A percentile compares a stretch with the other conserved stretches of the same genome.
These are phyloP conservation scores for Zygosaccharomyces sapae DNA, from an alignment of 1,139 yeast genomes.

Conservation along the genomic window DNA sequence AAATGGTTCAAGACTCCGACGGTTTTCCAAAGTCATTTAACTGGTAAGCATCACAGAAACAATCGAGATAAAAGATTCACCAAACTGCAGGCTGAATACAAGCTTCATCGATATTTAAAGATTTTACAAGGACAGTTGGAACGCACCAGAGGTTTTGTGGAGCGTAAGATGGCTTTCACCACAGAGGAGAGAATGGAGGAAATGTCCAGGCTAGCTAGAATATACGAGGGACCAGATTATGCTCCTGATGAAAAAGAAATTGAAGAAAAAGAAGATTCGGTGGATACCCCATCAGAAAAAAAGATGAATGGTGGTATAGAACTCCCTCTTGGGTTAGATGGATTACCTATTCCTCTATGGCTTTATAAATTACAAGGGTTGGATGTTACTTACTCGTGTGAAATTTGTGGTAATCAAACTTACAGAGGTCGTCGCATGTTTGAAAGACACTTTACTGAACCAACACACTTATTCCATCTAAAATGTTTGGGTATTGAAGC, in stretches of 20 bases:
- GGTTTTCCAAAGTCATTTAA: slow-evolving; percentile 65
- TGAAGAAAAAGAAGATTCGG: slow-evolving; percentile 14
- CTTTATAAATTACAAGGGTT: slow-evolving; percentile 84
- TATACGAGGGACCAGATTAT: slow-evolving; percentile 33
- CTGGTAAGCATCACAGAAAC: slow-evolving; percentile 73
- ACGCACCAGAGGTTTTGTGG: slow-evolving; percentile 57
- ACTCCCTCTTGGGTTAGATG: slow-evolving; percentile 82
- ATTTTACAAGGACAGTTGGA: slow-evolving; percentile 23
- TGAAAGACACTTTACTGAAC: slow-evolving; percentile 67
- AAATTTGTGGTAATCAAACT: slow-evolving; percentile 73
- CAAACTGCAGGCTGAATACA: slow-evolving; percentile 25
- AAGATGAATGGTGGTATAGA: slow-evolving; percentile 41
- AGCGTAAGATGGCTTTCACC: slow-evolving; percentile 65
- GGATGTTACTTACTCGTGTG: slow-evolving; percentile 70
- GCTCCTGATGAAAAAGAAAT: slow-evolving; percentile 26
- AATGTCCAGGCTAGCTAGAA: slow-evolving; percentile 54
- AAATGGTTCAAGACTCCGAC: slow-evolving; percentile 60
- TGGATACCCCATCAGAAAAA: slow-evolving; percentile 30
- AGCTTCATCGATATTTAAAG: slow-evolving; percentile 21
- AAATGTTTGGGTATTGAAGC: slow-evolving; percentile 68
- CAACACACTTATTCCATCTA: slow-evolving; percentile 70
- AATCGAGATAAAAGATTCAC: slow-evolving; percentile 35
- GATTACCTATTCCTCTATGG: slow-evolving; percentile 92
- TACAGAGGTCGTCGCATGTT: slow-evolving; percentile 74
- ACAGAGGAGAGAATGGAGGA: slow-evolving; percentile 40